These are phyloP conservation scores for Lentinula lateritia DNA, from an alignment of 768 basidiomycete genomes.

Conservation along the genomic window DNA sequence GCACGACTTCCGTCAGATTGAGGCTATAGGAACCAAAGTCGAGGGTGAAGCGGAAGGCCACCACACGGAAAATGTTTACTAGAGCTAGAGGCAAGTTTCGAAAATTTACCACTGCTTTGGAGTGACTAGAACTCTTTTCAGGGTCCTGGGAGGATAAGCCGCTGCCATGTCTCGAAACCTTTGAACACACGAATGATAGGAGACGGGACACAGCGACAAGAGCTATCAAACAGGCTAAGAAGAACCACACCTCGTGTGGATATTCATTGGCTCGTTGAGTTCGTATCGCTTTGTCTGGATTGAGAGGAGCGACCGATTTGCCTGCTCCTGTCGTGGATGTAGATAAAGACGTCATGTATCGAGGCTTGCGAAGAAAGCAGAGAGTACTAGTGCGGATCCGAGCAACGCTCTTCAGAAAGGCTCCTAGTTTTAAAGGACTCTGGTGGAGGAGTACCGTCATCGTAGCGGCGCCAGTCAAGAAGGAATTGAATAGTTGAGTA, in stretches of 20 bases:
- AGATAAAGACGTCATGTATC: not conserved
- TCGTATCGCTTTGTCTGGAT: constrained; percentile 21
- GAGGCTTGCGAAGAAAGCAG: not conserved
- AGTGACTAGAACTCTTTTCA: not conserved
- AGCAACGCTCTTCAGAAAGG: not conserved
- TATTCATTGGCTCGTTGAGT: constrained; percentile 23
- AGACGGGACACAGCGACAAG: constrained; percentile 31
- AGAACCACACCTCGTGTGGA: constrained; percentile 37
- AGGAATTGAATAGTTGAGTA: not conserved
- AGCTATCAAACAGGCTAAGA: constrained; percentile 35
- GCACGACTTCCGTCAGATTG: constrained; percentile 35
- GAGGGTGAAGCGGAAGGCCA: constrained; percentile 22
- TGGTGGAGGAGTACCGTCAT: not conserved
- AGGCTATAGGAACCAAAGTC: constrained; percentile 29
- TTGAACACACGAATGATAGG: constrained; percentile 16
- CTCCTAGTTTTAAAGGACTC: not conserved
- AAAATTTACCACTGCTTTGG: constrained; percentile 12
- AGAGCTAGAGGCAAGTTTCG: constrained; percentile 15
- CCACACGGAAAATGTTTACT: constrained; percentile 20
- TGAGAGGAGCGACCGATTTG: not conserved
- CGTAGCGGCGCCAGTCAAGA: not conserved
- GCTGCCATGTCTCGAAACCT: constrained; percentile 13
- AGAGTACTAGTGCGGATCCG: not conserved
- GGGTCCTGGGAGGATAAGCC: not conserved
- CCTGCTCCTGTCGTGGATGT: not conserved